These are phyloP conservation scores for Gossypium stocksii DNA, from an alignment of 345 rosid genomes.

Conservation along the genomic window DNA sequence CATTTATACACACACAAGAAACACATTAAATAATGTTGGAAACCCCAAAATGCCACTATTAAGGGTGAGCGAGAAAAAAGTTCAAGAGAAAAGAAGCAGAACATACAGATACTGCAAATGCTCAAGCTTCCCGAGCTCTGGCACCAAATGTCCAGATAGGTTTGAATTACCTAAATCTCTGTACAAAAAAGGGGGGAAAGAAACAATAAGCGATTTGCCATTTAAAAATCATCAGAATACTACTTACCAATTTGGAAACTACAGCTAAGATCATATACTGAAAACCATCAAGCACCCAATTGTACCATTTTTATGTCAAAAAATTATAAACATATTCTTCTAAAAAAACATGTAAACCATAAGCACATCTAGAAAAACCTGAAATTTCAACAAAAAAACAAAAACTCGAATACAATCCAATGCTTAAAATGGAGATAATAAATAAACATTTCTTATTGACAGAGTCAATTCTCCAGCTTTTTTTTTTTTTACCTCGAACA, in stretches of 20 bases:
- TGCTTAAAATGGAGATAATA: background rate
- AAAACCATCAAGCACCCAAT: background rate
- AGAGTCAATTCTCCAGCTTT: background rate
- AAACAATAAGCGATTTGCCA: background rate
- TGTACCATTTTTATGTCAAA: background rate
- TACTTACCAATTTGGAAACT: background rate
- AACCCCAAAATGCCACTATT: background rate
- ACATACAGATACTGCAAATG: constrained; percentile 90
- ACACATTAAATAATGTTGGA: background rate
- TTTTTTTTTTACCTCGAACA: background rate
- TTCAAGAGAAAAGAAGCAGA: background rate
- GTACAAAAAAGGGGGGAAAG: constrained; percentile 10
- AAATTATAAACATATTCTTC: background rate
- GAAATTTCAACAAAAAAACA: background rate
- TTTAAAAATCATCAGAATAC: background rate
- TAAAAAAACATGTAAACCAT: background rate
- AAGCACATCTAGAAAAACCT: background rate
- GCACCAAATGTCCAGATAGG: constrained; percentile 80
- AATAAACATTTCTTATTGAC: background rate
- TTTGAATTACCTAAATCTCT: constrained; percentile 96
- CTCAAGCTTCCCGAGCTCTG: constrained; percentile 84
- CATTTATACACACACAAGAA: background rate
- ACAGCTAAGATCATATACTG: background rate
- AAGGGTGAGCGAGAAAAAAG: background rate
- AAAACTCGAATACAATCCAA: background rate